Evolutionary conservation across 371 early-diverging fungal genomes (phyloP), one percentile per base, ranked within the genome.

Genomic region (Actinomortierella wolfii): DNA sequence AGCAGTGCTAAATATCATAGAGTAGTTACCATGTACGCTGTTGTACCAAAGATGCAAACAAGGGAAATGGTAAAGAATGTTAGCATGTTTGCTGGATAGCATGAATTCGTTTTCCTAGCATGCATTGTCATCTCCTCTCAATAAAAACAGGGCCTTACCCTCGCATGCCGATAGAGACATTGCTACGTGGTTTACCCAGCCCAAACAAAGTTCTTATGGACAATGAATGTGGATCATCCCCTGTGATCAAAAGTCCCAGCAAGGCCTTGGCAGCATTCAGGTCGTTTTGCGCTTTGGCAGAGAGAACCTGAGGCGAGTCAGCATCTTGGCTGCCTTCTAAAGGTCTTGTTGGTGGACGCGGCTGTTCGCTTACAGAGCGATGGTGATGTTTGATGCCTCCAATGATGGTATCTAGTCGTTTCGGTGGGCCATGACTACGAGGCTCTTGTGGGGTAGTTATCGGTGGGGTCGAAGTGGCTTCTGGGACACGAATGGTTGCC

Each of bases 281-380:
- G 8, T 86, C 78, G 86, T 85, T 85, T 3, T 86, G 82, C 17
- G 84, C 59, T 24, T 81, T 67, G 2, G 81, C 78, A 9, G 85
- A 76, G 3, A 85, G 70, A 14, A 85, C 58, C 0, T 78, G 69
- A 2, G 82, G 67, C 3, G 82, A 18, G 1, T 2, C 8, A 47
- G 47, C 1, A 20, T 47, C 47, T 8, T 47, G 9, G 2, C 24
- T 8, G 11, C 11, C 34, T 4, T 34, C 34, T 11, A 34, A 34
- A 11, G 34, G 11, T 11, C 11, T 4, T 11, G 34, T 4, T 6
- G 34, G 4, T 6, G 34, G 34, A 11, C 34, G 34, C 34, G 34
- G 34, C 34, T 4, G 4, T 34, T 34, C 34, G 34, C 34, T 34
- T 34, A 34, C 34, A 4, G 34, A 34, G 34, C 34, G 34, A 34